A percentile compares a stretch with the other conserved stretches of the same genome.
Conservation (phyloP, 768 basidiomycete species). For the Rhizopogon vulgaris region DNA sequence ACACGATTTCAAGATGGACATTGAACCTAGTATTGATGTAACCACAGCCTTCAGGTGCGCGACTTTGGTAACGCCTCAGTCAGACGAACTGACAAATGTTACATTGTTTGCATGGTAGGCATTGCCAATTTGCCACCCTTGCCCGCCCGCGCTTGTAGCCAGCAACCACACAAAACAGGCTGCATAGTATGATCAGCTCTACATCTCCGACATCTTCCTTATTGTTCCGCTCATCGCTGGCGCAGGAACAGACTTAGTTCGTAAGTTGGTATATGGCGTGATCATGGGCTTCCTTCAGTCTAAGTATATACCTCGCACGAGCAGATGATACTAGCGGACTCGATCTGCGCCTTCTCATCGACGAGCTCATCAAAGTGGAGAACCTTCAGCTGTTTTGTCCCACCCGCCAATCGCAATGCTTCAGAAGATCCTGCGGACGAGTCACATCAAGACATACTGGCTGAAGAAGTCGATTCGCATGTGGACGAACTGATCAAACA, state of each 20-base stretch:
- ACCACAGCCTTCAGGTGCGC: no score
- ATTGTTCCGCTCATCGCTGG: conserved; percentile 70
- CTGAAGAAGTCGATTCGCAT: conserved; percentile 29
- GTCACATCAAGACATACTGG: conserved; percentile 6
- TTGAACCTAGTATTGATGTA: no score
- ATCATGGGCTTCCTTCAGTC: conserved; percentile 79
- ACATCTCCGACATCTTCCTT: conserved; percentile 79
- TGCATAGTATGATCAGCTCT: conserved; percentile 67
- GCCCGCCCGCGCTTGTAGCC: conserved; percentile 66
- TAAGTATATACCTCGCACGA: conserved; percentile 52
- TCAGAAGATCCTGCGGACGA: conserved; percentile 9
- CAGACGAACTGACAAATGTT: no score
- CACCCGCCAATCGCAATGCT: conserved; percentile 41
- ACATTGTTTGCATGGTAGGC: no score
- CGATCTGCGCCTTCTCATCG: conserved; percentile 57
- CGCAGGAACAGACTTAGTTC: conserved; percentile 68
- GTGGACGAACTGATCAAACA: conserved; percentile 42
- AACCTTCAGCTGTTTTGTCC: conserved; percentile 72
- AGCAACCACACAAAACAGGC: conserved; percentile 60
- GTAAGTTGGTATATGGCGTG: conserved; percentile 77
- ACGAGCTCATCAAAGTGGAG: conserved; percentile 50
- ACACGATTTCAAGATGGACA: no score
- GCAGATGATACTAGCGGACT: conserved; percentile 53
- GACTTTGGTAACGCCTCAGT: no score
- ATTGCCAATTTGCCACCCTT: conserved; percentile 74